These are phyloP conservation scores for Fusarium circinatum DNA, from an alignment of 2,329 filamentous ascomycete species.

Conservation along the genomic window DNA sequence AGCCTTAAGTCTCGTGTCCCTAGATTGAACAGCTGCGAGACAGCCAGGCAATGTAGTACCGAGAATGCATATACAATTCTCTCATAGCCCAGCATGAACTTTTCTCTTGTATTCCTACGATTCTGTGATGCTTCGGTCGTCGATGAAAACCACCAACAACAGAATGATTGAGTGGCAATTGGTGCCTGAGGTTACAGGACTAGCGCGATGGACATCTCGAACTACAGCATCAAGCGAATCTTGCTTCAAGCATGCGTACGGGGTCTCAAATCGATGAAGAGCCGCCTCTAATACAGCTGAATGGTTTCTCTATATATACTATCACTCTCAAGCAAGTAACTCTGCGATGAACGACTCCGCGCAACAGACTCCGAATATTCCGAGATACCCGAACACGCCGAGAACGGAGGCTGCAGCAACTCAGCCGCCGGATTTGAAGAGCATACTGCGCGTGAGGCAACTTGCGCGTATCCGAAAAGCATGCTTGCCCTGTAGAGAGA, in stretches of 20 bases:
- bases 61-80: neutral
- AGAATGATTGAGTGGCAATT: neutral
- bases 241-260: too few relatives aligned
- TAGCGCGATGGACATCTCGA: neutral
- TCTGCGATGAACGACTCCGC: neutral
- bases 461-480: conserved; percentile 55
- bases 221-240: neutral
- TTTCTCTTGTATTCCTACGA: accelerated
- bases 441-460: conserved; percentile 7
- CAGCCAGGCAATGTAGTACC: neutral
- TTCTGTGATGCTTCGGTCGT: neutral
- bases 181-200: neutral
- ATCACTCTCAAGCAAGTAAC: accelerated
- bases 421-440: neutral
- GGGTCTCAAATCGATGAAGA: neutral
- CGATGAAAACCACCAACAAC: neutral
- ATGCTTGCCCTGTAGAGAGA: conserved; percentile 24
- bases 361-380: neutral
- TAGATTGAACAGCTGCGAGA: neutral
- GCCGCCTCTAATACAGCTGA: neutral
- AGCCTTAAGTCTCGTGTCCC: neutral
- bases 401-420: neutral
- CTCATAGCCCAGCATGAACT: neutral
- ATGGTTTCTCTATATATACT: accelerated
- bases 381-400: neutral